These are phyloP conservation scores for Macrotyloma uniflorum DNA, from an alignment of 306 rosid species.

Conservation along the genomic window DNA sequence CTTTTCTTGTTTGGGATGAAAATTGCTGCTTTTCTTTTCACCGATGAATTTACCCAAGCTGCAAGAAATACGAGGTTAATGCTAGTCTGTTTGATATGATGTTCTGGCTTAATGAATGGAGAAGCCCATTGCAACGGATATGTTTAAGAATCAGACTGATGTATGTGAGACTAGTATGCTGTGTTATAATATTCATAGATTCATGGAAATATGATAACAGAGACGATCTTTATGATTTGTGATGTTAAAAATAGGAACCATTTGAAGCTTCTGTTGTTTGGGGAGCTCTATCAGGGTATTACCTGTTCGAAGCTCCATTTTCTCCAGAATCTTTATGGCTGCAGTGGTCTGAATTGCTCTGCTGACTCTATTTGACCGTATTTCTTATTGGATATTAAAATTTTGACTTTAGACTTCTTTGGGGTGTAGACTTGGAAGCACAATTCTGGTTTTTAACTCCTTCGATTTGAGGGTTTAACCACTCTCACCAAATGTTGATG, in stretches of 20 bases:
- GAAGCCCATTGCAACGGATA: constrained; percentile 2
- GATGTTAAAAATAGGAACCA: constrained; percentile 14
- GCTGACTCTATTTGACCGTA: neutral
- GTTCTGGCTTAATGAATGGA: neutral
- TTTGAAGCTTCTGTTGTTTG: constrained; percentile 5
- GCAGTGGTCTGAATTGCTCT: constrained; percentile 2
- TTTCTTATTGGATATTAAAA: constrained; percentile 16
- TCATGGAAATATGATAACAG: constrained; percentile 10
- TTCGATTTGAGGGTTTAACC: too few species aligned
- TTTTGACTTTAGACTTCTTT: constrained; percentile 28
- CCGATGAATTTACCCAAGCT: neutral
- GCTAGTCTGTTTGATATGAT: constrained; percentile 3
- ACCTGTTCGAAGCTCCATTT: neutral
- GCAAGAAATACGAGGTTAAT: constrained; percentile 13
- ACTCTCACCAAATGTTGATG: neutral
- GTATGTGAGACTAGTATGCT: neutral
- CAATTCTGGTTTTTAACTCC: neutral
- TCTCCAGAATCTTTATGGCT: constrained; percentile 9
- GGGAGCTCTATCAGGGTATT: neutral
- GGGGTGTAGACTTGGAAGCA: neutral
- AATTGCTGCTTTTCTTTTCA: neutral
- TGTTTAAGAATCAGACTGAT: constrained; percentile 12
- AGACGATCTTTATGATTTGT: constrained; percentile 6
- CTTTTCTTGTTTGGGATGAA: neutral
- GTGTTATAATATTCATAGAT: neutral